phyloP scores from a whole-genome alignment of 2,329 filamentous ascomycete genomes.

The Neopestalotiopsis rosae region DNA sequence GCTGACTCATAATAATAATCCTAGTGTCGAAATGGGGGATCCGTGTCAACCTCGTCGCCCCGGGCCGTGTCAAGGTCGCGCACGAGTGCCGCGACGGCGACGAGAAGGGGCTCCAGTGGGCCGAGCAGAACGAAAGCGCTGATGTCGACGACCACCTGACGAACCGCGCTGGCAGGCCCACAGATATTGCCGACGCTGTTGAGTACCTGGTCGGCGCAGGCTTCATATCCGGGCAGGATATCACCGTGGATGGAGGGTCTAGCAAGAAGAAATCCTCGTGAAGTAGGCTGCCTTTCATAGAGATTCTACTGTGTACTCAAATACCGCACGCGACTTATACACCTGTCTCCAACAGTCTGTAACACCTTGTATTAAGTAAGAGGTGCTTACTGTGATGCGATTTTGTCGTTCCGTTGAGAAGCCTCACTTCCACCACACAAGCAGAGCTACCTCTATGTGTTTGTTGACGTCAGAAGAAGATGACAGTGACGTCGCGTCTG shows the following conservation, averaged over 20 bases:
- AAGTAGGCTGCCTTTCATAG: too few relatives aligned
- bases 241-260: slow-evolving; percentile 34
- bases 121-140: slow-evolving; percentile 35
- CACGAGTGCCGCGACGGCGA: slow-evolving; percentile 52
- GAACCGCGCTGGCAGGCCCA: slow-evolving; percentile 49
- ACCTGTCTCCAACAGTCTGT: slow-evolving; percentile 31
- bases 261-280: slow-evolving; percentile 29
- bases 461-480: too few relatives aligned
- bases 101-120: slow-evolving; percentile 44
- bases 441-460: too few relatives aligned
- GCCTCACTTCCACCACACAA: too few relatives aligned
- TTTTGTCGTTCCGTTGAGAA: too few relatives aligned
- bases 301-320: slow-evolving; percentile 28
- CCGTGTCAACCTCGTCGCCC: slow-evolving; percentile 46
- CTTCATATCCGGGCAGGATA: slow-evolving; percentile 35
- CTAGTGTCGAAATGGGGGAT: slow-evolving; percentile 35
- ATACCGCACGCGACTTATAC: slow-evolving; percentile 50
- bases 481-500: too few relatives aligned
- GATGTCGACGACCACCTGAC: slow-evolving; percentile 47
- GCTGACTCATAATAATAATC: too few relatives aligned
- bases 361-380: too few relatives aligned
- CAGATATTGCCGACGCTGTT: slow-evolving; percentile 49
- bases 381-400: too few relatives aligned
- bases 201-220: slow-evolving; percentile 40
- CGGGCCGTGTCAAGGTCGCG: slow-evolving; percentile 50